These are phyloP conservation scores for Periconia sp. DNA, from an alignment of 2,329 filamentous ascomycete genomes.

Conservation along the genomic window DNA sequence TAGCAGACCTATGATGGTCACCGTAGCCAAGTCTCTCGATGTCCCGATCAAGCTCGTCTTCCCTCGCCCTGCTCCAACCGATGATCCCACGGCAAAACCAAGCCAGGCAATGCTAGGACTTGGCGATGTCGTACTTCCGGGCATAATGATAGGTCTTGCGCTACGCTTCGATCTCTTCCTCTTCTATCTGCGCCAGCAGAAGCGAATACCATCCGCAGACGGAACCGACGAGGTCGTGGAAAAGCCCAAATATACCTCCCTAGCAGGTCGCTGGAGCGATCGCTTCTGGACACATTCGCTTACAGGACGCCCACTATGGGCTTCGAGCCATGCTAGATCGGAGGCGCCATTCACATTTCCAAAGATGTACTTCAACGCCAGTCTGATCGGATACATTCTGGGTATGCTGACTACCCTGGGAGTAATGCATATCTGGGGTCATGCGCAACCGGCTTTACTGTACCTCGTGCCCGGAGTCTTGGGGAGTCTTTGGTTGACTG, in stretches of 20 bases:
- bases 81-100: slow-evolving; percentile 48
- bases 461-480: slow-evolving; percentile 92
- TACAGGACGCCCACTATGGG: slow-evolving; percentile 30
- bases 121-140: slow-evolving; percentile 92
- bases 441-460: slow-evolving; percentile 86
- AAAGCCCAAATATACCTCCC: slow-evolving; percentile 51
- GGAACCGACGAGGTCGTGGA: slow-evolving; percentile 18
- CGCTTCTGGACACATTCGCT: slow-evolving; percentile 72
- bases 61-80: slow-evolving; percentile 64
- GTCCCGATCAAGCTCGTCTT: slow-evolving; percentile 93
- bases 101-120: slow-evolving; percentile 80
- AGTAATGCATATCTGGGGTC: slow-evolving; percentile 78
- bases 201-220: slow-evolving; percentile 18
- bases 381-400: slow-evolving; percentile 75
- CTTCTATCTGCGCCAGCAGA: slow-evolving; percentile 75
- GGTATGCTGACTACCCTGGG: slow-evolving; percentile 79
- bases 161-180: slow-evolving; percentile 91
- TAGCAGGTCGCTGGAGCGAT: slow-evolving; percentile 81
- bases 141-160: slow-evolving; percentile 86
- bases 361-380: slow-evolving; percentile 85
- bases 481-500: slow-evolving; percentile 75
- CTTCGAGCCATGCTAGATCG: slow-evolving; percentile 14
- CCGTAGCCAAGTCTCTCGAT: slow-evolving; percentile 86
- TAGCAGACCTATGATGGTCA: slow-evolving; percentile 76
- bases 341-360: slow-evolving; percentile 62